phyloP scores from a whole-genome alignment of 495 filamentous ascomycete genomes.

The Neurospora pannonica region DNA sequence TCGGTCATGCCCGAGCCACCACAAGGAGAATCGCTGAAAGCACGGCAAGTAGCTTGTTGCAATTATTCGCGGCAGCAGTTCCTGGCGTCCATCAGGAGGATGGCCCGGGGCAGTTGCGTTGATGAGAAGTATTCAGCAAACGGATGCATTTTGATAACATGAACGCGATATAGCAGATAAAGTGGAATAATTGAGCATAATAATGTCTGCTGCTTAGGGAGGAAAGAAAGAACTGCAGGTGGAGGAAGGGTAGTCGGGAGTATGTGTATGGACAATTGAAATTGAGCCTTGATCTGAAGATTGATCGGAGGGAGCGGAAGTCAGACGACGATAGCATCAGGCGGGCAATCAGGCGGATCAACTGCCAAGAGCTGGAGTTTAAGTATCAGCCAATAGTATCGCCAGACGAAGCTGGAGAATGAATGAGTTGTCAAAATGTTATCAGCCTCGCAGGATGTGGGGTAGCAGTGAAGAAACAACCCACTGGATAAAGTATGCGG shows the following conservation, averaged over 20 bases:
- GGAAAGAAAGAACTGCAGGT: neutral
- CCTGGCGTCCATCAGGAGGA: neutral
- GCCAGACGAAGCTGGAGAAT: neutral
- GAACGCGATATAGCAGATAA: neutral
- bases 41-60: neutral
- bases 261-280: neutral
- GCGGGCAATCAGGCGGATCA: neutral
- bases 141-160: neutral
- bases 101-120: neutral
- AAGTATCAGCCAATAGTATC: neutral
- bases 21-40: neutral
- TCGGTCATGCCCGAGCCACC: neutral
- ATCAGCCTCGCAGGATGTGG: neutral
- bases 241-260: neutral
- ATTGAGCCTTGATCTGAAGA: neutral
- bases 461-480: neutral
- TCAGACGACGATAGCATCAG: neutral
- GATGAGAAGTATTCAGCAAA: neutral
- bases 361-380: neutral
- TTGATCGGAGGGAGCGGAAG: neutral
- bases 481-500: neutral
- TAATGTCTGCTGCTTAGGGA: neutral
- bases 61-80: neutral
- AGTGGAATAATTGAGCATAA: neutral
- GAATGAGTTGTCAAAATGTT: neutral